Evolutionary conservation across 805 yeast species (phyloP).

Genomic region (Kurtzmaniella fragi): DNA sequence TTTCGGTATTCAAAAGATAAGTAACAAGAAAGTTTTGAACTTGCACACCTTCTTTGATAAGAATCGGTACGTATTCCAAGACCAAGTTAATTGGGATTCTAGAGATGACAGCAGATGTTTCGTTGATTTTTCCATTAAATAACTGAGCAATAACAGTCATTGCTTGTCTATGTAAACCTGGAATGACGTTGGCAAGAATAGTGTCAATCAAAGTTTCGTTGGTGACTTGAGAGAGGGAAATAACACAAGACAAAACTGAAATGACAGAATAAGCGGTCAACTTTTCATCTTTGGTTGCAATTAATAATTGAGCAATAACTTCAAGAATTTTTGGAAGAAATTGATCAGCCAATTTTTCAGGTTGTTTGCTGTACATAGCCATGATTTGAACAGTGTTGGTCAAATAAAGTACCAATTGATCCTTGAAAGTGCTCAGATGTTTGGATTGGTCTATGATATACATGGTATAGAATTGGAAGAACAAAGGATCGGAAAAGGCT

Average conservation of each 20-base stretch:
- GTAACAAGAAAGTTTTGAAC: background rate
- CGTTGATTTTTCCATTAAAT: constrained; percentile 18
- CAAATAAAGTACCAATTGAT: constrained; percentile 74
- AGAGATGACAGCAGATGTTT: background rate
- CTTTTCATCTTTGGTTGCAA: constrained; percentile 41
- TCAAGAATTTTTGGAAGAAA: constrained; percentile 55
- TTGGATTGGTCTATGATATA: constrained; percentile 47
- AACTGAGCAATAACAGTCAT: constrained; percentile 37
- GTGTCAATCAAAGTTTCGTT: constrained; percentile 29
- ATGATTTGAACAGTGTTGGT: constrained; percentile 64
- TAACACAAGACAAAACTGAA: constrained; percentile 70
- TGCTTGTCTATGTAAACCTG: constrained; percentile 22
- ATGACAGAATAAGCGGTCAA: constrained; percentile 80
- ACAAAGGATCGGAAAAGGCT: constrained; percentile 61
- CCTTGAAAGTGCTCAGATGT: constrained; percentile 56
- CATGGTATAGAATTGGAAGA: constrained; percentile 61
- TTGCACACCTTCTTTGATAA: background rate
- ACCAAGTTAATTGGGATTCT: background rate
- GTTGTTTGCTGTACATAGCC: constrained; percentile 52
- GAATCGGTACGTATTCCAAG: background rate
- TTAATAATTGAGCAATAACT: constrained; percentile 49
- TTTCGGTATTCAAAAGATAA: constrained; percentile 6
- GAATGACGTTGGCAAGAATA: constrained; percentile 18
- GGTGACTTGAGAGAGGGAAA: constrained; percentile 44
- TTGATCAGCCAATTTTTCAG: constrained; percentile 35